Percentiles rank a stretch among this genome's conserved stretches.
These are phyloP conservation scores for Lentinula raphanica DNA, from an alignment of 768 basidiomycete genomes.

Conservation along the genomic window DNA sequence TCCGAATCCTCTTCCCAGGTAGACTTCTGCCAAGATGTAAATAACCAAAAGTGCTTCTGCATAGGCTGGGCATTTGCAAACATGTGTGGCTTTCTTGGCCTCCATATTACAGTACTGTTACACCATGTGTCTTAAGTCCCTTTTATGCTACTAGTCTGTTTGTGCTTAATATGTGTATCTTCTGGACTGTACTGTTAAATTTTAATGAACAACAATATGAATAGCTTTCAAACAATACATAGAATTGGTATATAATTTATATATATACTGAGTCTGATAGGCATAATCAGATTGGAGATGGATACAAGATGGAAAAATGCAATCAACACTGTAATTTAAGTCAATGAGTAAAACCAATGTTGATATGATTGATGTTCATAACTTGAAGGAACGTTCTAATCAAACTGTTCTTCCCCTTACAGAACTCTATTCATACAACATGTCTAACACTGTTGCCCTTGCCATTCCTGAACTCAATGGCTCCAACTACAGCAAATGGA, in stretches of 20 bases:
- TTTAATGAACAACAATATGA: background rate
- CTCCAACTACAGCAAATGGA: background rate
- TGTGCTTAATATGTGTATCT: background rate
- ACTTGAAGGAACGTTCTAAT: background rate
- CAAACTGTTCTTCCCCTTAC: background rate
- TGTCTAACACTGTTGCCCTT: background rate
- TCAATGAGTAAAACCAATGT: background rate
- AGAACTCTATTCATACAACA: background rate
- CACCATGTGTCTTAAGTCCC: background rate
- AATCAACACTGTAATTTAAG: background rate
- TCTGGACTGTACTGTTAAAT: background rate
- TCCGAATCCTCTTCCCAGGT: background rate
- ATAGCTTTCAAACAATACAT: background rate
- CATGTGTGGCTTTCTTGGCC: background rate
- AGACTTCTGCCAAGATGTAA: background rate
- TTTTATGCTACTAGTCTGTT: background rate
- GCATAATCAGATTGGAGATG: background rate
- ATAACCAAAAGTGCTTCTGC: background rate
- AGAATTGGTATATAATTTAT: background rate
- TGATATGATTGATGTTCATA: background rate
- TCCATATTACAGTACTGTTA: background rate
- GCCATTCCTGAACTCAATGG: background rate
- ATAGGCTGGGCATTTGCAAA: background rate
- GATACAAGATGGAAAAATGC: background rate
- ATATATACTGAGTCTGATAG: background rate